Conservation (phyloP, 345 rosid genomes). For the Lumnitzera racemosa region DNA sequence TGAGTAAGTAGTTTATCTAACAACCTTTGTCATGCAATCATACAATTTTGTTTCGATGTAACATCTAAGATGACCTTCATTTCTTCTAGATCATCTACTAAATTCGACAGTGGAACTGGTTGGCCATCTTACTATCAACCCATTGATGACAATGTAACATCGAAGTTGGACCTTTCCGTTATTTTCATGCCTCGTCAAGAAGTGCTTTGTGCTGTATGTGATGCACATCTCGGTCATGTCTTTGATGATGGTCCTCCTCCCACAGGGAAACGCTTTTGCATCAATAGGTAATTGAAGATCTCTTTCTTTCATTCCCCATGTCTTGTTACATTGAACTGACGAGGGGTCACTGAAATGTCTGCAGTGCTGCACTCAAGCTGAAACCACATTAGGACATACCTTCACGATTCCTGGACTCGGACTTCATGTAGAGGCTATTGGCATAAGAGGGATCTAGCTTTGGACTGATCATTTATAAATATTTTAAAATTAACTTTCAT, state of each 20-base stretch:
- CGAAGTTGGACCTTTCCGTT: constrained; percentile 62
- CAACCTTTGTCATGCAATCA: not conserved
- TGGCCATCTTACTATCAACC: constrained; percentile 93
- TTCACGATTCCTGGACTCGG: not conserved
- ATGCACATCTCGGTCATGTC: constrained; percentile 87
- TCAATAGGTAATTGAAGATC: constrained; percentile 54
- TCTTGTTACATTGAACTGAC: not conserved
- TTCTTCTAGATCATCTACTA: constrained; percentile 63
- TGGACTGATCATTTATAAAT: too few species aligned
- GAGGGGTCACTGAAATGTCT: not conserved
- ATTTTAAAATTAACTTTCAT: too few species aligned
- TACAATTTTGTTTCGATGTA: too few species aligned
- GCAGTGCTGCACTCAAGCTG: constrained; percentile 42
- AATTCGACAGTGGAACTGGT: constrained; percentile 97
- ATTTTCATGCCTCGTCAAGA: constrained; percentile 93
- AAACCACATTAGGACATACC: constrained; percentile 21
- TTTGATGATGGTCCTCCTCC: constrained; percentile 88
- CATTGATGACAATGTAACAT: constrained; percentile 54
- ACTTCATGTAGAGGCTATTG: too few species aligned
- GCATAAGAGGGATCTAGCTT: too few species aligned
- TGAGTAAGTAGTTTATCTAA: constrained; percentile 36
- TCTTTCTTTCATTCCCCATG: not conserved
- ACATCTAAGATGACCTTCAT: not conserved
- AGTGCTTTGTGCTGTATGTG: constrained; percentile 56
- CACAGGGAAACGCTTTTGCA: constrained; percentile 77